These are phyloP conservation scores for Saxophila tyrrhenica DNA, from an alignment of 495 filamentous ascomycete species.

Conservation along the genomic window DNA sequence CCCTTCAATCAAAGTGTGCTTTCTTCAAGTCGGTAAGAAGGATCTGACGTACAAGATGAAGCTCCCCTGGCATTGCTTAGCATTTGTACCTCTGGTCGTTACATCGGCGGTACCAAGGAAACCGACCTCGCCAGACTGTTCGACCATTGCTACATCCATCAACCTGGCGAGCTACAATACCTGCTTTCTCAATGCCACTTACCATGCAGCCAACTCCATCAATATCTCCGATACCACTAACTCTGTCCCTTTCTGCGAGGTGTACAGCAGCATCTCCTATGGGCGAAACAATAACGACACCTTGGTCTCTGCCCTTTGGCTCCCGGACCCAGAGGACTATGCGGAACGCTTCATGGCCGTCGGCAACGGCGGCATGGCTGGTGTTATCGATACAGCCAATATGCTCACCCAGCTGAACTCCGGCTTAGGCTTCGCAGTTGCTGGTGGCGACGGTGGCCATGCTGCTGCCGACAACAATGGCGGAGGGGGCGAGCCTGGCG, in stretches of 20 bases:
- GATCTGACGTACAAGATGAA: neutral
- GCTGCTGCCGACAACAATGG: constrained; percentile 18
- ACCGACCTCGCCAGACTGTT: neutral
- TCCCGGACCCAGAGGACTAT: constrained; percentile 35
- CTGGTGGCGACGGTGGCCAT: constrained; percentile 30
- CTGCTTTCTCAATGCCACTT: neutral
- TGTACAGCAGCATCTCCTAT: constrained; percentile 7
- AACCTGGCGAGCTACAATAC: neutral
- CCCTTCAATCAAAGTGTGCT: too few relatives aligned
- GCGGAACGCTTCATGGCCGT: constrained; percentile 24
- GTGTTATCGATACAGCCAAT: constrained; percentile 19
- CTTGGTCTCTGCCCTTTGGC: constrained; percentile 34
- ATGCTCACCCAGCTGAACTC: constrained; percentile 27
- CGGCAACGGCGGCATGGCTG: constrained; percentile 26
- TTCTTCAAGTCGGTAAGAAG: too few relatives aligned
- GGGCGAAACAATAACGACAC: constrained; percentile 9
- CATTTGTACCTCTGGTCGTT: neutral
- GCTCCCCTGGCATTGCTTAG: neutral
- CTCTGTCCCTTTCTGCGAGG: constrained; percentile 12
- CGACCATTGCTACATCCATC: neutral
- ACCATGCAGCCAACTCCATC: neutral
- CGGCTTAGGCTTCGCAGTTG: constrained; percentile 42
- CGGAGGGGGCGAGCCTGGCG: constrained; percentile 12
- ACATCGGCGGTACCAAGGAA: too few relatives aligned
- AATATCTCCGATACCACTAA: neutral